Conservation (phyloP, 1,284 basidiomycete species). For the Malassezia brasiliensis region DNA sequence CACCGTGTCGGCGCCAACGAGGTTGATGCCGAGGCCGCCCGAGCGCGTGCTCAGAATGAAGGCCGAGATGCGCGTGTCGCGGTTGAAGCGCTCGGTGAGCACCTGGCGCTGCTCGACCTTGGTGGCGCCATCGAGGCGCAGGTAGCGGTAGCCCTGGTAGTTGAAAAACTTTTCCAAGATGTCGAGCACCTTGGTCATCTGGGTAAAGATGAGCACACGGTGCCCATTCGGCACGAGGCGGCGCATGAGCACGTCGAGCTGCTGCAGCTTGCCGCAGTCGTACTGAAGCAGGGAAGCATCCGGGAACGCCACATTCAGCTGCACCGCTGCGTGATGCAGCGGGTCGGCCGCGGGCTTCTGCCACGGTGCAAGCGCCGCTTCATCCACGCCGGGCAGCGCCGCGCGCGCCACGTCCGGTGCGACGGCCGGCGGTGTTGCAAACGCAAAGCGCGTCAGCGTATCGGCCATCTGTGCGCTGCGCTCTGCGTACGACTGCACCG, state of each 20-base stretch:
- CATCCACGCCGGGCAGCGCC: constrained; percentile 53
- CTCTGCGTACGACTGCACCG: constrained; percentile 55
- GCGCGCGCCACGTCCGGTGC: constrained; percentile 64
- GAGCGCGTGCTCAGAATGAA: constrained; percentile 89
- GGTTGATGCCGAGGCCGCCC: constrained; percentile 88
- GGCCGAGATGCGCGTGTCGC: constrained; percentile 75
- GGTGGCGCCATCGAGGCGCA: constrained; percentile 83
- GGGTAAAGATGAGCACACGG: constrained; percentile 86
- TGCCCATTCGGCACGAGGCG: constrained; percentile 77
- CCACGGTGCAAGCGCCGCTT: constrained; percentile 18
- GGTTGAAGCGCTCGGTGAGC: constrained; percentile 92
- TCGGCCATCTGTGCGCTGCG: constrained; percentile 57
- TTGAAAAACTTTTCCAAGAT: constrained; percentile 88
- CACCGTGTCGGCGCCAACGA: constrained; percentile 90
- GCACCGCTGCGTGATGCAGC: constrained; percentile 66
- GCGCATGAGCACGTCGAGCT: constrained; percentile 66
- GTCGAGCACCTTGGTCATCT: constrained; percentile 90
- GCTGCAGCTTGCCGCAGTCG: constrained; percentile 90
- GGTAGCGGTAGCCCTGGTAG: constrained; percentile 83
- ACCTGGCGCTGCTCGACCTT: constrained; percentile 93
- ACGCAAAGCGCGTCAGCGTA: constrained; percentile 66
- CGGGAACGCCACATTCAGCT: constrained; percentile 86
- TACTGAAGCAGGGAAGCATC: constrained; percentile 83
- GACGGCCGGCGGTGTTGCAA: constrained; percentile 70
- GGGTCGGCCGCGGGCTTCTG: constrained; percentile 47